These are phyloP conservation scores for Mycotypha africana DNA, from an alignment of 371 early-diverging fungal species.

Conservation along the genomic window DNA sequence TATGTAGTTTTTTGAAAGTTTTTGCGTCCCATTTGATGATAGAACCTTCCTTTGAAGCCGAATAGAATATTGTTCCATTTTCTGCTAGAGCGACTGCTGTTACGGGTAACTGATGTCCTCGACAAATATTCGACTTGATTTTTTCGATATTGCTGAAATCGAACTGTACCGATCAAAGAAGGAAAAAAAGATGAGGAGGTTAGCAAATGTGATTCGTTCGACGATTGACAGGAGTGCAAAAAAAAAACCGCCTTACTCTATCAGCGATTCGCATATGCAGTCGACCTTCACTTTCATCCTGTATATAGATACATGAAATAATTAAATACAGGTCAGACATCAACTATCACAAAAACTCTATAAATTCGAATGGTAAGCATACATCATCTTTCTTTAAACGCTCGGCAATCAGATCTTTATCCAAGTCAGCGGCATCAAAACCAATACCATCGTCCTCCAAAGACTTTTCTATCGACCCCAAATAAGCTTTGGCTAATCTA, in stretches of 20 bases:
- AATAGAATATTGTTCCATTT: slow-evolving; percentile 66
- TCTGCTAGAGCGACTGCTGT: slow-evolving; percentile 76
- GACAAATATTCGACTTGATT: slow-evolving; percentile 28
- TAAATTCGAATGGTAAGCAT: slow-evolving; percentile 6
- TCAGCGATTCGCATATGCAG: slow-evolving; percentile 49
- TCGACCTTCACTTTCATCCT: slow-evolving; percentile 53
- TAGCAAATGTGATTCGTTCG: too few species aligned
- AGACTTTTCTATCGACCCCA: slow-evolving; percentile 67
- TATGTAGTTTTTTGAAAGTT: slow-evolving; percentile 53
- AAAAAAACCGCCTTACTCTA: slow-evolving; percentile 20
- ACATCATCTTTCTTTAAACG: slow-evolving; percentile 82
- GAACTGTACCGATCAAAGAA: too few species aligned
- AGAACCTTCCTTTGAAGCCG: slow-evolving; percentile 86
- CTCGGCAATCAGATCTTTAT: slow-evolving; percentile 87
- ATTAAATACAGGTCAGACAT: too few species aligned
- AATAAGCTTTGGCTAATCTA: slow-evolving; percentile 87
- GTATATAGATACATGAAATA: background rate
- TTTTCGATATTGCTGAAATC: slow-evolving; percentile 40
- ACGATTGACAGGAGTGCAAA: background rate
- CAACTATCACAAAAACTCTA: too few species aligned
- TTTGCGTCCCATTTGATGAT: slow-evolving; percentile 78
- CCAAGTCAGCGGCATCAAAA: slow-evolving; percentile 90
- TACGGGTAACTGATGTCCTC: slow-evolving; percentile 72
- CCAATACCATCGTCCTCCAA: slow-evolving; percentile 60
- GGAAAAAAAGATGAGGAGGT: too few species aligned